Evolutionary conservation across 371 early-diverging fungal species (phyloP), one percentile per base, ranked within the genome.

Genomic region (Mucor mucedo): DNA sequence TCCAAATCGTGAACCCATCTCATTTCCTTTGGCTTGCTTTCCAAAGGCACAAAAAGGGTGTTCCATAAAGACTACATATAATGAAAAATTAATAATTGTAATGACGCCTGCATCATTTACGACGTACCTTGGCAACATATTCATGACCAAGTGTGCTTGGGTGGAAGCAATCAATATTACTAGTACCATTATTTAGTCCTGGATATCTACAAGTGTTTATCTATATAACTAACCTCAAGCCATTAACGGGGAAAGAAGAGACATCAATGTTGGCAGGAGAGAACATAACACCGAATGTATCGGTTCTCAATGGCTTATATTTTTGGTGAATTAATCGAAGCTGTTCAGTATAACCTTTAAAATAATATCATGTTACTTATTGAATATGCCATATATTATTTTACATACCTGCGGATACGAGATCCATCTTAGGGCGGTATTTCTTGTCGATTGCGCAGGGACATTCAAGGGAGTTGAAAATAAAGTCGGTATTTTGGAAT

Each of bases 241-340:
- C 54, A n/a, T 68, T 30, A 38, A 65, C 49, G 11, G 69, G 65
- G 42, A 64, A 65, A 28, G 47, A 27, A 32, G 41, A 29, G 13
- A 69, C 42, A 10, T 69, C 53, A 35, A 69, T 60, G 16, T 61
- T 61, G 9, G 65, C 65, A 41, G 70, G 70, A 5, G 61, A 57
- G 42, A 52, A 69, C 35, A 69, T 65, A 7, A 69, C 70, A 39
- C 60, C 70, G 41, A 69, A 69, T 13, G 57, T 28, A 38, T 54
- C 58, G 13, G 55, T 59, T 44, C 58, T 29, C 6, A 49, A 2
- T 45, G 65, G 59, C 6, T 73, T 59, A 49, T 76, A 53, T 41
- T 78, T 70, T 39, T 68, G 55, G 10, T 77, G 85, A 5, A 85
- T 67, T 9, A 61, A 53, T 4, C 45, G 61, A 44, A 91, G 66